phyloP scores from a whole-genome alignment of 768 basidiomycete species.

The Rhodotorula taiwanensis region DNA sequence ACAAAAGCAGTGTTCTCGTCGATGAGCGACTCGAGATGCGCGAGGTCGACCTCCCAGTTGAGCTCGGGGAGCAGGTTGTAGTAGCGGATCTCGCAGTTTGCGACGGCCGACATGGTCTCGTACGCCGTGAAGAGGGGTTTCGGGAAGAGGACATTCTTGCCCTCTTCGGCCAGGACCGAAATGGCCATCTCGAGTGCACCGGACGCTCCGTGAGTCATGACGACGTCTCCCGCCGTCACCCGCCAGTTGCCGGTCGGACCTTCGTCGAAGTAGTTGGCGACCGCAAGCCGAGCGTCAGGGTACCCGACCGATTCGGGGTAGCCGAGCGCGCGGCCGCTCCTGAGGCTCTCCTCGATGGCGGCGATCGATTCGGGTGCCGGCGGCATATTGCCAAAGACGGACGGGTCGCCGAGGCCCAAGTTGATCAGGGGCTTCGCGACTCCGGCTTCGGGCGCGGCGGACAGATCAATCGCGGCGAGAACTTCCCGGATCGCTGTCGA shows the following conservation, averaged over 20 bases:
- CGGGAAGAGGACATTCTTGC: conserved; percentile 45
- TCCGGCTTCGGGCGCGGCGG: conserved; percentile 13
- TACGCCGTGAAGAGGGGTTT: conserved; percentile 46
- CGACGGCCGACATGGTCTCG: conserved; percentile 41
- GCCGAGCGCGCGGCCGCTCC: conserved; percentile 40
- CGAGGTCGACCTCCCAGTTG: conserved; percentile 45
- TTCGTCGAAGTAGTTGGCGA: conserved; percentile 44
- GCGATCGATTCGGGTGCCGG: conserved; percentile 41
- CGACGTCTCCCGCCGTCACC: conserved; percentile 21
- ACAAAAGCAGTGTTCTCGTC: conserved; percentile 45
- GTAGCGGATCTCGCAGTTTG: conserved; percentile 43
- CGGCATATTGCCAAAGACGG: conserved; percentile 43
- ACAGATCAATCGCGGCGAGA: conserved; percentile 30
- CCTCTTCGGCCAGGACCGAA: conserved; percentile 37
- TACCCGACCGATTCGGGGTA: conserved; percentile 43
- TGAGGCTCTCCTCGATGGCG: conserved; percentile 40
- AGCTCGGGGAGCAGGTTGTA: conserved; percentile 45
- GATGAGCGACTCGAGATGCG: conserved; percentile 41
- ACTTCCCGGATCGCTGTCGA: conserved; percentile 32
- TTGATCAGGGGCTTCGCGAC: conserved; percentile 44
- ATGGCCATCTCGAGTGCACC: conserved; percentile 44
- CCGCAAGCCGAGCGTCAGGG: conserved; percentile 42
- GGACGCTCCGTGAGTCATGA: conserved; percentile 44
- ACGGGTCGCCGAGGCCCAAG: conserved; percentile 45
- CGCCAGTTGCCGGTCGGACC: conserved; percentile 41